phyloP scores from a whole-genome alignment of 2,329 filamentous ascomycete genomes.

The Penicillium sp. region DNA sequence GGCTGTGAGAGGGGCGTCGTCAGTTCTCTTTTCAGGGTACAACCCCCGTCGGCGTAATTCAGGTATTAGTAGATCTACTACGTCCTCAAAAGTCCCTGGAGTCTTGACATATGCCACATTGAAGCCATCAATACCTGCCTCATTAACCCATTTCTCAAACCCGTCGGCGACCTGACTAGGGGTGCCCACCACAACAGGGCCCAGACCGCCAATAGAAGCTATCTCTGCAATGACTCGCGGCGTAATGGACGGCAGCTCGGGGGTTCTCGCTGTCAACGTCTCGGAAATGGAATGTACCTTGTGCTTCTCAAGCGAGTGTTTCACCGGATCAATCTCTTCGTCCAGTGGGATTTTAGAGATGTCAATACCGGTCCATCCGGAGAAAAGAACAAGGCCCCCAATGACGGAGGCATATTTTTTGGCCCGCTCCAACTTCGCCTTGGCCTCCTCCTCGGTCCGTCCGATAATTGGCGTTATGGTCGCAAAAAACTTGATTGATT shows the following conservation, averaged over 20 bases:
- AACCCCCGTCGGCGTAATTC: conserved; percentile 35
- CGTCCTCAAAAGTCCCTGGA: conserved; percentile 51
- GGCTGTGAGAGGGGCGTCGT: conserved; percentile 37
- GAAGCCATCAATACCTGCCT: conserved; percentile 42
- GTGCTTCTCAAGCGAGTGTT: conserved; percentile 52
- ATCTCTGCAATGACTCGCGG: conserved; percentile 45
- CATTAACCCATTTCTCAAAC: conserved; percentile 45
- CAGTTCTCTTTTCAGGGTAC: not conserved
- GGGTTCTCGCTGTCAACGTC: conserved; percentile 47
- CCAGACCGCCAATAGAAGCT: conserved; percentile 48
- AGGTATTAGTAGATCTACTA: conserved; percentile 49
- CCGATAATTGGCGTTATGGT: conserved; percentile 51
- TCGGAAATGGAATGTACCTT: conserved; percentile 50
- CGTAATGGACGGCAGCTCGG: conserved; percentile 46
- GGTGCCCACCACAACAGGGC: conserved; percentile 47
- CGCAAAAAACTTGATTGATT: conserved; percentile 54
- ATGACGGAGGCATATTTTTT: conserved; percentile 52
- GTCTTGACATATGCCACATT: conserved; percentile 48
- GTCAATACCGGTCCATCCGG: conserved; percentile 59
- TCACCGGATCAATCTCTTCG: conserved; percentile 51
- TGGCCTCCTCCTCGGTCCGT: conserved; percentile 51
- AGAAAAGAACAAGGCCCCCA: conserved; percentile 54
- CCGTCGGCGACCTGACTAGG: conserved; percentile 46
- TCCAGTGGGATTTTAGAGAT: conserved; percentile 56
- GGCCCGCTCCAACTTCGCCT: conserved; percentile 49